Evolutionary conservation across 768 basidiomycete species (phyloP).

Genomic region (Omphalotus guepiniiformis): DNA sequence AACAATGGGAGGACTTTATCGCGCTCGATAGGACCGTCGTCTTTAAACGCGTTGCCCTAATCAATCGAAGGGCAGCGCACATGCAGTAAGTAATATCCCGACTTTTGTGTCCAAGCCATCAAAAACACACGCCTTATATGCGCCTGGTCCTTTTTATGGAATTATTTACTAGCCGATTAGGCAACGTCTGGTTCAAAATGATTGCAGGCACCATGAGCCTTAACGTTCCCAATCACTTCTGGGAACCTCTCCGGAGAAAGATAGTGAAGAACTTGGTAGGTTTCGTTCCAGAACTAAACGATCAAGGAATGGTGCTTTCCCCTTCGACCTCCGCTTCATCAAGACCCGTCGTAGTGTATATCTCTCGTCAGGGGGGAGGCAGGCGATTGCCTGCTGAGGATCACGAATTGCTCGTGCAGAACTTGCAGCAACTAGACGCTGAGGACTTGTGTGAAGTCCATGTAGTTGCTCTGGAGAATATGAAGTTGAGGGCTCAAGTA

Average conservation of each 20-base stretch:
- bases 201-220: conserved; percentile 30
- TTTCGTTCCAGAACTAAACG: conserved; percentile 22
- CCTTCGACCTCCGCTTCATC: conserved; percentile 8
- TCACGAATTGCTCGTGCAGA: conserved; percentile 44
- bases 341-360: conserved; percentile 46
- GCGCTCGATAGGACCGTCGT: conserved; percentile 42
- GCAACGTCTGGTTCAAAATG: conserved; percentile 30
- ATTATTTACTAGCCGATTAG: conserved; percentile 24
- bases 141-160: too few species aligned
- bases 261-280: conserved; percentile 29
- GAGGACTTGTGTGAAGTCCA: conserved; percentile 51
- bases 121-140: conserved; percentile 14
- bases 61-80: conserved; percentile 64
- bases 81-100: conserved; percentile 24
- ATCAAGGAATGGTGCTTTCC: conserved; percentile 14
- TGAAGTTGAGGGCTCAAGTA: conserved; percentile 62
- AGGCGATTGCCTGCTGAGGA: conserved; percentile 38
- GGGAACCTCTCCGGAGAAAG: conserved; percentile 29
- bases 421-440: conserved; percentile 43
- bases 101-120: not conserved
- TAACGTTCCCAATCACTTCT: conserved; percentile 24
- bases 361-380: conserved; percentile 51
- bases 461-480: conserved; percentile 29
- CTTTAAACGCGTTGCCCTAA: conserved; percentile 57
- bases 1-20: conserved; percentile 62